Evolutionary conservation across 306 rosid genomes (phyloP).

Genomic region (Begonia fuchsioides): DNA sequence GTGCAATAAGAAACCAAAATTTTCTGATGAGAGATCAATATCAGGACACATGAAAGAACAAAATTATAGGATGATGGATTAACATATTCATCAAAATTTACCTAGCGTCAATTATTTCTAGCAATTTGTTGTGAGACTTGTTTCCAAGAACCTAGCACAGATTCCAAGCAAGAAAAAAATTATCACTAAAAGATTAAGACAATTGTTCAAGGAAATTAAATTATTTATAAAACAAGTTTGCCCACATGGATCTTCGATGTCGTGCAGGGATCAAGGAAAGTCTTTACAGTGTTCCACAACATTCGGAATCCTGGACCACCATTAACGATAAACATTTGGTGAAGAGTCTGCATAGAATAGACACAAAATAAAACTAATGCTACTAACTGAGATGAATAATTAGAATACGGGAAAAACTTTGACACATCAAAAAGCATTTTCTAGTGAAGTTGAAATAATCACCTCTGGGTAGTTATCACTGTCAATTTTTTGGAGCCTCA

Average conservation of each 20-base stretch:
- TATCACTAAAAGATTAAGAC: constrained; percentile 1
- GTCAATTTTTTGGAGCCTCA: constrained; percentile 79
- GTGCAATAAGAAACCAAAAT: no score
- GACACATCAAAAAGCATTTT: neutral
- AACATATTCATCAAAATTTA: constrained; percentile 10
- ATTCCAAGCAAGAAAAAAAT: neutral
- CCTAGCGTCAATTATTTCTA: constrained; percentile 89
- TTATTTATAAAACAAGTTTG: constrained; percentile 7
- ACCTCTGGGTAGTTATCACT: constrained; percentile 97
- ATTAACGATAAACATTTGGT: constrained; percentile 91
- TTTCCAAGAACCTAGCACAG: constrained; percentile 75
- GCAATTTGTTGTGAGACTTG: constrained; percentile 85
- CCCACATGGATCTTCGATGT: constrained; percentile 92
- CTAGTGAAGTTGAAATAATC: constrained; percentile 10
- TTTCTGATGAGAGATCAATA: neutral
- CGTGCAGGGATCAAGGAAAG: constrained; percentile 88
- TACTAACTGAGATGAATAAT: neutral
- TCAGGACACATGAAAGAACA: neutral
- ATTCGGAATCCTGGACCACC: constrained; percentile 97
- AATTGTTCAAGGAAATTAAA: neutral
- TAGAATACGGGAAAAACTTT: neutral
- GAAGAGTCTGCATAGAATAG: constrained; percentile 52
- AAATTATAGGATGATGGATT: neutral
- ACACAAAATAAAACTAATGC: neutral
- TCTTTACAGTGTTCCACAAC: constrained; percentile 76